Evolutionary conservation across 257 asterid genomes (phyloP).

Genomic region (Fraxinus quadrangulata): DNA sequence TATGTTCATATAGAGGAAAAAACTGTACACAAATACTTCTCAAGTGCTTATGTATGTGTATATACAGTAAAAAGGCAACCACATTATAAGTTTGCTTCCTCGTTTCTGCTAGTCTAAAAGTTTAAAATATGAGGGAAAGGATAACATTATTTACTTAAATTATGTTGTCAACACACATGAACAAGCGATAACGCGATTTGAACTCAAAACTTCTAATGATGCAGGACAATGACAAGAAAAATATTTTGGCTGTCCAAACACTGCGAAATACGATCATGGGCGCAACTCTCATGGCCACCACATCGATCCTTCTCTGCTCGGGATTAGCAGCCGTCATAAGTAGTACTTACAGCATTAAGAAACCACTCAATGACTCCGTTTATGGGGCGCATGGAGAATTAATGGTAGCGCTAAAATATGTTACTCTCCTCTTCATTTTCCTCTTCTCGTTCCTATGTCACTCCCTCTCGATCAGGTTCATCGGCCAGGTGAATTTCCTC

Average conservation of each 20-base stretch:
- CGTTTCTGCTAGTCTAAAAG: not conserved
- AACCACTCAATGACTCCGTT: conserved; percentile 71
- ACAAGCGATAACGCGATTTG: not conserved
- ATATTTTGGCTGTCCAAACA: conserved; percentile 87
- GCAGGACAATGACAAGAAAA: conserved; percentile 93
- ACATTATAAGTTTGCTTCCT: not conserved
- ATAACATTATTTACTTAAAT: not conserved
- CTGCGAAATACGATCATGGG: conserved; percentile 91
- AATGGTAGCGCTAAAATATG: conserved; percentile 83
- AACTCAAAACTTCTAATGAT: not conserved
- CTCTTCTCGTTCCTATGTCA: conserved; percentile 79
- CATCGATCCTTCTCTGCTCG: conserved; percentile 75
- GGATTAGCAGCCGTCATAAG: conserved; percentile 93
- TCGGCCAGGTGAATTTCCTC: conserved; percentile 84
- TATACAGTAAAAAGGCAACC: not conserved
- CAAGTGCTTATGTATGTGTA: not conserved
- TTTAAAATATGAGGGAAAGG: too few species aligned
- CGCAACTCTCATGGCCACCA: conserved; percentile 89
- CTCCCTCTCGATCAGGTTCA: conserved; percentile 77
- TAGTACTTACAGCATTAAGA: conserved; percentile 86
- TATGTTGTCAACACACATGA: not conserved
- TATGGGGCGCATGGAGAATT: conserved; percentile 95
- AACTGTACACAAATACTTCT: not conserved
- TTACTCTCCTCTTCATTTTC: conserved; percentile 60
- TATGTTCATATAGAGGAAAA: not conserved